Evolutionary conservation across 2,329 filamentous ascomycete genomes (phyloP), one percentile per base, ranked within the genome.

Genomic region (Xylaria sp.): DNA sequence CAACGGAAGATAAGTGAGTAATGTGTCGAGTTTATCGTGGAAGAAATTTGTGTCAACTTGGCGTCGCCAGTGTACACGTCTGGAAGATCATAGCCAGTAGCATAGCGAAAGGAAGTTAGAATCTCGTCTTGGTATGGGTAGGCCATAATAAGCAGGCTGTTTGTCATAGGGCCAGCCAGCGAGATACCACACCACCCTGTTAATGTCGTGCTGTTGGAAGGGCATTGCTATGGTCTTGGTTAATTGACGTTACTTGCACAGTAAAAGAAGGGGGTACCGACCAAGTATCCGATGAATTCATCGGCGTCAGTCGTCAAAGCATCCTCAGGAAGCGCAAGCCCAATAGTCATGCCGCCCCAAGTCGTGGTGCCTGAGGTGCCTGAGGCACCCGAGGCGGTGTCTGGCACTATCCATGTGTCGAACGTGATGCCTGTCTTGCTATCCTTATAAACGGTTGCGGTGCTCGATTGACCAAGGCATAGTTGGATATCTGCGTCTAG

Each of bases 1-100:
- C 90, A 92, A 56, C 88, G 85, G 80, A 91, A 92, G n/a, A 91
- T 84, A 57, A 91, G 76, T 55, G 86, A 86, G 77, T 88, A 92
- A 71, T 86, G 81, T 31, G 86, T 88, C 18, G 83, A 82, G 73
- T 86, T 90, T 66, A 91, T 82, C 31, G 81, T 84, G 15, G 86
- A 85, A 15, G 85, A 87, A 69, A 92, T 86, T 71, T 89, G 85
- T 0, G 87, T 90, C 28, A 92, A 77, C 41, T 83, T 88, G 9
- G 90, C 89, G 71, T 88, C 83, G 64, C 91, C 91, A 0, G 83
- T 83, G 78, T 92, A 92, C 43, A 86, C 74, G 0, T 83, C 82
- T 0, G 90, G 90, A 68, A 83, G 81, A 31, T 83, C 82, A 75
- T 91, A 92, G 57, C 88, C 89, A 3, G 82, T 83, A 3, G 86